Percentiles rank a stretch among this genome's conserved stretches.
These are phyloP conservation scores for Quercus alba DNA, from an alignment of 306 rosid species.

Conservation along the genomic window DNA sequence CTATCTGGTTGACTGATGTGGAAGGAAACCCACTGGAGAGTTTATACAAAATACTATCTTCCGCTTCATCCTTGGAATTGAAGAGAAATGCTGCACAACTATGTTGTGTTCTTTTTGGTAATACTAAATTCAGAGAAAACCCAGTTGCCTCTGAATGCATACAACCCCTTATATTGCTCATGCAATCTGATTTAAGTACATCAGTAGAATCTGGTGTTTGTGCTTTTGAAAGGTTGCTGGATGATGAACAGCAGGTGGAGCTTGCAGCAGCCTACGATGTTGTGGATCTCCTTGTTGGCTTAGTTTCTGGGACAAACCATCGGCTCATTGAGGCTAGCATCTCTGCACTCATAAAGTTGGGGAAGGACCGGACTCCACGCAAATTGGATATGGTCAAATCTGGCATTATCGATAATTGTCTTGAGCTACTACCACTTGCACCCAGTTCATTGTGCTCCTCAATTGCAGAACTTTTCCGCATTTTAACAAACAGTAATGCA, in stretches of 20 bases:
- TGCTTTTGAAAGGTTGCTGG: constrained; percentile 90
- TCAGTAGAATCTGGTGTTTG: constrained; percentile 84
- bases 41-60: constrained; percentile 68
- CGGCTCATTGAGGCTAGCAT: constrained; percentile 78
- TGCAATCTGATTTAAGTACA: constrained; percentile 59
- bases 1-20: constrained; percentile 59
- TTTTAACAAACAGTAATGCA: constrained; percentile 82
- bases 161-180: constrained; percentile 69
- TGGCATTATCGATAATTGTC: constrained; percentile 78
- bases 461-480: constrained; percentile 88
- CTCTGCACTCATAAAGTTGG: constrained; percentile 78
- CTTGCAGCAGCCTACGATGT: constrained; percentile 66
- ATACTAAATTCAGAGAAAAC: constrained; percentile 63
- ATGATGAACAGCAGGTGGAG: constrained; percentile 79
- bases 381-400: constrained; percentile 84
- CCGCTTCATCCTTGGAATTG: constrained; percentile 68
- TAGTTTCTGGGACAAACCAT: constrained; percentile 76
- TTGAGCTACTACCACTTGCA: constrained; percentile 67
- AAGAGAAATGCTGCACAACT: constrained; percentile 82
- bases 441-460: constrained; percentile 92
- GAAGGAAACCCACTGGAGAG: constrained; percentile 81
- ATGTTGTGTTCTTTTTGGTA: constrained; percentile 63
- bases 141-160: constrained; percentile 73
- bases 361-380: constrained; percentile 81
- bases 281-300: constrained; percentile 82